These are phyloP conservation scores for Rosa lucieae DNA, from an alignment of 306 rosid genomes.

Conservation along the genomic window DNA sequence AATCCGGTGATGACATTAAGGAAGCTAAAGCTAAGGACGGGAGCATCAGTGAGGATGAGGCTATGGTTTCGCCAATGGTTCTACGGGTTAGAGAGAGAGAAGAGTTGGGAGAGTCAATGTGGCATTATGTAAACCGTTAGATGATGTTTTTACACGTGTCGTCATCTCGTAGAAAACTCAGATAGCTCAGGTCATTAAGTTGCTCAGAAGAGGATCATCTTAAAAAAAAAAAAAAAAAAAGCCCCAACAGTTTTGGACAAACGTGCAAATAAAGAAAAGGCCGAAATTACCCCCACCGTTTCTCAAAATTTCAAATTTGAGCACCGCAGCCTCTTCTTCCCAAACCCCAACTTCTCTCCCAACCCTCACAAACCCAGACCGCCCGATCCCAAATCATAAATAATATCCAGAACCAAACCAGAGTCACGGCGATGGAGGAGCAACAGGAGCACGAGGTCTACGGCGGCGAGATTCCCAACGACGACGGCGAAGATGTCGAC, in stretches of 20 bases:
- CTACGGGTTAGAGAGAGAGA: too few relatives aligned
- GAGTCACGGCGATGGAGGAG: constrained; percentile 34
- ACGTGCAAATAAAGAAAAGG: not conserved
- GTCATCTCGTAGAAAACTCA: too few relatives aligned
- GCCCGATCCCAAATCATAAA: not conserved
- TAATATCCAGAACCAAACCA: too few relatives aligned
- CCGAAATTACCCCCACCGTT: constrained; percentile 25
- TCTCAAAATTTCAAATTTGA: not conserved
- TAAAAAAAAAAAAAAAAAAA: not conserved
- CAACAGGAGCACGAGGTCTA: constrained; percentile 69
- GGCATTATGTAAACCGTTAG: too few relatives aligned
- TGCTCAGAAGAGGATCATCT: too few relatives aligned
- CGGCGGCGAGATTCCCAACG: constrained; percentile 73
- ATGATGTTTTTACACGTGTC: too few relatives aligned
- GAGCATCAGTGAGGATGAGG: too few relatives aligned
- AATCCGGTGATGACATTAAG: too few relatives aligned
- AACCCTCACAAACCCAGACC: not conserved
- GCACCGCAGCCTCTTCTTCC: constrained; percentile 6
- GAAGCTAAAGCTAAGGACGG: too few relatives aligned
- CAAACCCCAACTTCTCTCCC: not conserved
- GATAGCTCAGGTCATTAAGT: too few relatives aligned
- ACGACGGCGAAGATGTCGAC: constrained; percentile 52
- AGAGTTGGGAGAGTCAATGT: too few relatives aligned
- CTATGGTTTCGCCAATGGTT: too few relatives aligned
- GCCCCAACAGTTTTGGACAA: not conserved